Evolutionary conservation across 1,284 basidiomycete species (phyloP).

Genomic region (Austroboletus niveus): DNA sequence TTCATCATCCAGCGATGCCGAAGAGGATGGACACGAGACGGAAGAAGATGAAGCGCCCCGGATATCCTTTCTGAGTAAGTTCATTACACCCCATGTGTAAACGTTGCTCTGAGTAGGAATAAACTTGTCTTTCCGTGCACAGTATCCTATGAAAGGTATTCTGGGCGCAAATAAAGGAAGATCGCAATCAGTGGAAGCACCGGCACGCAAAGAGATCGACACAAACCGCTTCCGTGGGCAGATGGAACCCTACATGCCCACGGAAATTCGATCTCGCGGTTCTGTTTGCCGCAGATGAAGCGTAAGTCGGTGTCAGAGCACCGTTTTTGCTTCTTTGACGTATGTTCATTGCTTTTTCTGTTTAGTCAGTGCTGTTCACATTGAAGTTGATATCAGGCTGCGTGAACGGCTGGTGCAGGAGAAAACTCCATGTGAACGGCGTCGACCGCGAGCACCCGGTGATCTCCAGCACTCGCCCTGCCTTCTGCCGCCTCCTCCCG

Average conservation of each 20-base stretch:
- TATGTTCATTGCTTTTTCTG: no score
- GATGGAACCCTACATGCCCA: constrained; percentile 8
- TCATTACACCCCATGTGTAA: background rate
- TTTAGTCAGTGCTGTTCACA: no score
- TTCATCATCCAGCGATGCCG: no score
- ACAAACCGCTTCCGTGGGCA: constrained; percentile 26
- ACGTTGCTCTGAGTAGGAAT: constrained; percentile 11
- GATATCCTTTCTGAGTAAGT: constrained; percentile 29
- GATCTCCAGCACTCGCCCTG: no score
- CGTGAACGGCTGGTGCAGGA: no score
- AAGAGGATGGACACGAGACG: no score
- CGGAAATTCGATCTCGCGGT: background rate
- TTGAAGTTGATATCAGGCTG: no score
- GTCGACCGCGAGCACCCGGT: no score
- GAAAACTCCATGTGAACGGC: no score
- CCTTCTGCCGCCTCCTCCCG: no score
- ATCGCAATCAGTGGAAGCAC: constrained; percentile 23
- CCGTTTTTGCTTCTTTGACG: no score
- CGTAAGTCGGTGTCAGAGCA: no score
- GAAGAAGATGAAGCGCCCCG: constrained; percentile 9
- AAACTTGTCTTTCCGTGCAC: background rate
- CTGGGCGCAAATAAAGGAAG: background rate
- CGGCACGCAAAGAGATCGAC: constrained; percentile 32
- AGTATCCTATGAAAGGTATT: background rate
- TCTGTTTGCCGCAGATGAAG: background rate